A percentile compares a stretch with the other conserved stretches of the same genome.
Evolutionary conservation across 1,284 basidiomycete species (phyloP).

Genomic region (Apiotrichum veenhuisii): DNA sequence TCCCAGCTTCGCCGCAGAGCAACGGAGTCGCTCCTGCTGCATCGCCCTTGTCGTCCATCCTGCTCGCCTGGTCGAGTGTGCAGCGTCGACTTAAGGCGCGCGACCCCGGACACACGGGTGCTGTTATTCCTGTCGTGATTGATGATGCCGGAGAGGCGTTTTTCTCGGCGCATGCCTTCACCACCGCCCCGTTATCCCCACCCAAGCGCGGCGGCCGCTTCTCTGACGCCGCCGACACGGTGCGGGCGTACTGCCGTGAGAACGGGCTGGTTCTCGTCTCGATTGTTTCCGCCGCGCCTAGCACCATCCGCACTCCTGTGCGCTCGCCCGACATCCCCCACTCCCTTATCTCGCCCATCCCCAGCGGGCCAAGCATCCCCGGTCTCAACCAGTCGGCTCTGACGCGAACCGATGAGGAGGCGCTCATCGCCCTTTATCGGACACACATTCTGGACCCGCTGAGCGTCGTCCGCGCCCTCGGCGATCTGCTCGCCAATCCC

Average conservation of each 20-base stretch:
- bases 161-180: constrained; percentile 7
- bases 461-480: constrained; percentile 34
- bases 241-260: constrained; percentile 41
- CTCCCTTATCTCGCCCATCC: constrained; percentile 1
- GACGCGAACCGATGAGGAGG: constrained; percentile 28
- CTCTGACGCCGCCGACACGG: constrained; percentile 40
- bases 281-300: constrained; percentile 28
- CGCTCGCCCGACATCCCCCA: neutral
- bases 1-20: constrained; percentile 24
- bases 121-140: constrained; percentile 41
- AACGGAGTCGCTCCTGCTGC: constrained; percentile 19
- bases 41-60: constrained; percentile 31
- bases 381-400: constrained; percentile 19
- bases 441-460: constrained; percentile 40
- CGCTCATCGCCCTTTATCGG: constrained; percentile 33
- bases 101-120: constrained; percentile 33
- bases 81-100: constrained; percentile 36
- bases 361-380: constrained; percentile 1
- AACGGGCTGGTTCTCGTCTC: constrained; percentile 32
- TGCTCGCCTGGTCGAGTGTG: constrained; percentile 37
- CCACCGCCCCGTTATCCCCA: constrained; percentile 13
- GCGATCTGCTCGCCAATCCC: constrained; percentile 29
- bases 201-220: constrained; percentile 24
- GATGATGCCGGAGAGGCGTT: constrained; percentile 30
- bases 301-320: neutral